These are phyloP conservation scores for Peltaster fructicola DNA, from an alignment of 2,329 filamentous ascomycete genomes.

Conservation along the genomic window DNA sequence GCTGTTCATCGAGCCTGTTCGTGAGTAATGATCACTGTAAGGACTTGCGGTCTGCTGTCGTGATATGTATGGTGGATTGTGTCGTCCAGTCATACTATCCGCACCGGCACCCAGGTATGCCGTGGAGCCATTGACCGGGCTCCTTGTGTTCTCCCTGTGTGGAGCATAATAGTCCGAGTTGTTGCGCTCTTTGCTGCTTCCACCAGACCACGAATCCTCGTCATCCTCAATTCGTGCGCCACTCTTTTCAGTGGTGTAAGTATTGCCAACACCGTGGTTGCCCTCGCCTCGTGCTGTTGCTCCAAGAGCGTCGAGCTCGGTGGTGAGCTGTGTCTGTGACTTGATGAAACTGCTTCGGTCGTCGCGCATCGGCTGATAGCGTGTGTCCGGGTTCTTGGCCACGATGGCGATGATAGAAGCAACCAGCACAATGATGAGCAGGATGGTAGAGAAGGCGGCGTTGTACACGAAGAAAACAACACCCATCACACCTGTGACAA, in stretches of 20 bases:
- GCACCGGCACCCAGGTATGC: conserved; percentile 27
- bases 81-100: conserved; percentile 22
- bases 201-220: conserved; percentile 47
- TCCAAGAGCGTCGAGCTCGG: conserved; percentile 77
- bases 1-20: conserved; percentile 4
- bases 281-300: conserved; percentile 71
- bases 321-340: conserved; percentile 72
- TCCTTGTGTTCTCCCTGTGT: no score
- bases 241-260: conserved; percentile 36
- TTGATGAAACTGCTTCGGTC: conserved; percentile 96
- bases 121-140: conserved; percentile 31
- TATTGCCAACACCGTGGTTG: conserved; percentile 23
- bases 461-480: conserved; percentile 81
- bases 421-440: conserved; percentile 66
- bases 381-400: conserved; percentile 83
- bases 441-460: conserved; percentile 62
- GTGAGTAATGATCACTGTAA: conserved; percentile 7
- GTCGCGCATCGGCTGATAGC: conserved; percentile 92
- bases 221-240: conserved; percentile 52
- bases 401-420: conserved; percentile 64
- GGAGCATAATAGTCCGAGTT: conserved; percentile 17
- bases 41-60: conserved; percentile 21
- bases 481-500: conserved; percentile 77
- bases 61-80: conserved; percentile 21
- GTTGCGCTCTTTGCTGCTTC: conserved; percentile 27